These are phyloP conservation scores for Posidonia australis DNA, from an alignment of 106 monocot species.

Conservation along the genomic window DNA sequence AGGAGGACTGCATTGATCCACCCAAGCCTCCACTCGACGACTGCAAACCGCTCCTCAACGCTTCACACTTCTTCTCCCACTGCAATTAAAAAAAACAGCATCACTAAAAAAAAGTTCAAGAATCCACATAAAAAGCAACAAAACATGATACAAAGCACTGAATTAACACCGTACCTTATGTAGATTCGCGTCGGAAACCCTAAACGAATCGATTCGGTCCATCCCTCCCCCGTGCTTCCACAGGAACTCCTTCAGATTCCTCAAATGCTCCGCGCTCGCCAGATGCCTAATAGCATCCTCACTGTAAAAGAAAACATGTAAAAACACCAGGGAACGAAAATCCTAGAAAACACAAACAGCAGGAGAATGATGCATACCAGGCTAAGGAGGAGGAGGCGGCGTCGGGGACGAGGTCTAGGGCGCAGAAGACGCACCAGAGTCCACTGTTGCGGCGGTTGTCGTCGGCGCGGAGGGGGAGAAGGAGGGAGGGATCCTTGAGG, in stretches of 20 bases:
- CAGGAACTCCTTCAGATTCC: conserved; percentile 59
- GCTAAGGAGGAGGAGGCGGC: conserved; percentile 37
- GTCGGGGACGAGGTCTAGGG: conserved; percentile 34
- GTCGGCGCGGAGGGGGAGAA: conserved; percentile 24
- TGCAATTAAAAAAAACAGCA: conserved; percentile 24
- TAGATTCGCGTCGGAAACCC: conserved; percentile 51
- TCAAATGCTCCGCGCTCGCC: conserved; percentile 53
- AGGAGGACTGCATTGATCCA: conserved; percentile 14
- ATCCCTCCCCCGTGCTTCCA: conserved; percentile 62
- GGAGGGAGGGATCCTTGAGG: conserved; percentile 32
- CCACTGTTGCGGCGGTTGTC: conserved; percentile 6
- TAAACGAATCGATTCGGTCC: conserved; percentile 45
- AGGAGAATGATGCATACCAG: conserved; percentile 25
- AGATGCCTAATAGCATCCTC: conserved; percentile 52
- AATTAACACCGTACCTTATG: conserved; percentile 37
- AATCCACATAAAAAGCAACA: neutral
- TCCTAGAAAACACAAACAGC: neutral
- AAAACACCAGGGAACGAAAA: conserved; percentile 3
- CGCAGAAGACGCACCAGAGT: conserved; percentile 86
- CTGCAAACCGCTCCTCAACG: conserved; percentile 19
- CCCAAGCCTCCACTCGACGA: conserved; percentile 15
- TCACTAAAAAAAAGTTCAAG: neutral
- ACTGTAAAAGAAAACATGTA: conserved; percentile 17
- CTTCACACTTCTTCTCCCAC: conserved; percentile 83
- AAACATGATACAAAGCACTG: neutral